These are phyloP conservation scores for Rhododendron vialii DNA, from an alignment of 148 eudicot genomes.

Conservation along the genomic window DNA sequence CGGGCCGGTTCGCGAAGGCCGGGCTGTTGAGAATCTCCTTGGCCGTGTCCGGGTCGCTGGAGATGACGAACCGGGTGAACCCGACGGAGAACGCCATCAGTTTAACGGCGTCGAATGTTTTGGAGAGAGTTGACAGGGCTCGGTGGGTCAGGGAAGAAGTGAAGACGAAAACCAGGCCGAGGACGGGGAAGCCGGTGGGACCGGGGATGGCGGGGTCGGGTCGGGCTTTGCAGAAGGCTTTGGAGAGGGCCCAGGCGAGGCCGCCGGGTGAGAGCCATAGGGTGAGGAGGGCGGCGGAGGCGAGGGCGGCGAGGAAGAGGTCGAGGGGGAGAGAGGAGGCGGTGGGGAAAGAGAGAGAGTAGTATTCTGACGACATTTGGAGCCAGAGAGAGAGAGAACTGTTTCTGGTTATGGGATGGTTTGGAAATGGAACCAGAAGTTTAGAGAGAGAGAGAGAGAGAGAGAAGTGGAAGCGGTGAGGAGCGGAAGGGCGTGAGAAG, in stretches of 20 bases:
- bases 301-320: constrained; percentile 15
- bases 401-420: background rate
- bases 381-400: background rate
- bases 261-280: constrained; percentile 64
- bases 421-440: background rate
- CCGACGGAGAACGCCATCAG: constrained; percentile 90
- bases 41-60: constrained; percentile 66
- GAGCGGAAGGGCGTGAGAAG: background rate
- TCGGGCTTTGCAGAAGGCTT: constrained; percentile 43
- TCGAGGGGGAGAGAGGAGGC: constrained; percentile 11
- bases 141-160: constrained; percentile 46
- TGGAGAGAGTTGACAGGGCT: constrained; percentile 28
- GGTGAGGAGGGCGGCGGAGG: constrained; percentile 31
- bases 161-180: constrained; percentile 48
- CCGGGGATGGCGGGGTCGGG: constrained; percentile 47
- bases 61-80: constrained; percentile 61
- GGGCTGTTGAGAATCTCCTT: constrained; percentile 61
- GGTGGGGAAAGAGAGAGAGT: constrained; percentile 9
- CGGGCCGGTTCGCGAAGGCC: constrained; percentile 75
- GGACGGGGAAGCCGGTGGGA: constrained; percentile 59
- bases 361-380: constrained; percentile 27
- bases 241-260: constrained; percentile 77
- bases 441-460: background rate
- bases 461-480: background rate
- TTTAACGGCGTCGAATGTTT: constrained; percentile 15